These are phyloP conservation scores for Phytophthora sp. DNA, from an alignment of 352 stramenopile genomes.

Conservation along the genomic window DNA sequence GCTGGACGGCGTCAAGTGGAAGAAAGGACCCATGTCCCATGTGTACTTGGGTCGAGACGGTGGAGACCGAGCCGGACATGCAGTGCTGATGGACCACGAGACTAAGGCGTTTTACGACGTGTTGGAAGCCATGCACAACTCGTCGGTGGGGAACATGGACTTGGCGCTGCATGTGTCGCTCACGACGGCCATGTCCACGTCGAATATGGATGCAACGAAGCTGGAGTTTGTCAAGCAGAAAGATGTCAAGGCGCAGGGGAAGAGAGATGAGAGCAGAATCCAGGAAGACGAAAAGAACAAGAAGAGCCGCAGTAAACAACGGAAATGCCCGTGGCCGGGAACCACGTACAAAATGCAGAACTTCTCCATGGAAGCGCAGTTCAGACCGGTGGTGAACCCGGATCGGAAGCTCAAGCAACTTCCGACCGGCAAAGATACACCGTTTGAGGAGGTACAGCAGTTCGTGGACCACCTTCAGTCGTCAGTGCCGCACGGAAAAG, in stretches of 20 bases:
- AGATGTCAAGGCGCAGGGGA: slow-evolving; percentile 46
- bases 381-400: slow-evolving; percentile 59
- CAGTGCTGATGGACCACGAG: slow-evolving; percentile 70
- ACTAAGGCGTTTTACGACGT: slow-evolving; percentile 69
- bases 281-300: slow-evolving; percentile 30
- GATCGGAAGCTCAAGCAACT: slow-evolving; percentile 56
- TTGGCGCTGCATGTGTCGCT: slow-evolving; percentile 74
- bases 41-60: slow-evolving; percentile 57
- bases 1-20: slow-evolving; percentile 79
- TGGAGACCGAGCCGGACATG: slow-evolving; percentile 39
- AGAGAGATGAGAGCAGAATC: slow-evolving; percentile 29
- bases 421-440: slow-evolving; percentile 33
- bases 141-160: slow-evolving; percentile 73
- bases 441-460: slow-evolving; percentile 58
- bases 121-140: slow-evolving; percentile 51
- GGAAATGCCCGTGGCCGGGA: slow-evolving; percentile 63
- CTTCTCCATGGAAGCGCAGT: slow-evolving; percentile 61
- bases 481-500: slow-evolving; percentile 38
- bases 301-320: slow-evolving; percentile 33
- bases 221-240: slow-evolving; percentile 71
- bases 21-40: slow-evolving; percentile 73
- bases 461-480: slow-evolving; percentile 66
- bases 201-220: slow-evolving; percentile 56
- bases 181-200: slow-evolving; percentile 72
- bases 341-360: slow-evolving; percentile 83